These are phyloP conservation scores for Ophiostoma montium DNA, from an alignment of 2,329 filamentous ascomycete genomes.

Conservation along the genomic window DNA sequence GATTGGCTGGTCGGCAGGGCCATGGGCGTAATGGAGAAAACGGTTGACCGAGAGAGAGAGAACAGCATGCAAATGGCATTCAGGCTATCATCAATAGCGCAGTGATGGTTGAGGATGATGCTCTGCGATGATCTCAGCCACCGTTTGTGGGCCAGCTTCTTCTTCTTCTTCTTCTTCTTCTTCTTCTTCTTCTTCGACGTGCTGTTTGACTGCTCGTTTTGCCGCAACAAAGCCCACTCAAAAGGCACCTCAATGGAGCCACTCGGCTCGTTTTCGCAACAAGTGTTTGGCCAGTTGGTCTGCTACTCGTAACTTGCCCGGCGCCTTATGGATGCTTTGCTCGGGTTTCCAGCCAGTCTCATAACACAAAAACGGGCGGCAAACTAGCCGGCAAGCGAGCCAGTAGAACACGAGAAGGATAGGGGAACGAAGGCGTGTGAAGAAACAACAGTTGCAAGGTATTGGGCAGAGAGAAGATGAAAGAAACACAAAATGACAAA, in stretches of 20 bases:
- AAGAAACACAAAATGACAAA: neutral
- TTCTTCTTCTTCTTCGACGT: too few relatives aligned
- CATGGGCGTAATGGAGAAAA: neutral
- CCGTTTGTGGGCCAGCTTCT: too few relatives aligned
- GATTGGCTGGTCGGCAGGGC: neutral
- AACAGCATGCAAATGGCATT: too few relatives aligned
- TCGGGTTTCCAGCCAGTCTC: neutral
- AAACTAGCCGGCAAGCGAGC: neutral
- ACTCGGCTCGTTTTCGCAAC: conserved; percentile 3
- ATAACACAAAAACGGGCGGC: neutral
- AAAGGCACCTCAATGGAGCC: conserved; percentile 4
- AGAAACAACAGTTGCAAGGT: neutral
- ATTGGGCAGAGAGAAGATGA: neutral
- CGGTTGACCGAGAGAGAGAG: too few relatives aligned
- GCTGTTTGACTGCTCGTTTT: too few relatives aligned
- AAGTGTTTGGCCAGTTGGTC: neutral
- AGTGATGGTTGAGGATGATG: too few relatives aligned
- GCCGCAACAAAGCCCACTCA: neutral
- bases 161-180: too few relatives aligned
- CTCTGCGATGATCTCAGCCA: too few relatives aligned
- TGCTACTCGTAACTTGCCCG: neutral
- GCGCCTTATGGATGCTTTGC: neutral
- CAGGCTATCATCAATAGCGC: too few relatives aligned
- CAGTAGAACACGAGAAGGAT: neutral
- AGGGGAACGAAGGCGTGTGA: neutral